phyloP scores from a whole-genome alignment of 1,139 yeast genomes.

The Candida dubliniensis region DNA sequence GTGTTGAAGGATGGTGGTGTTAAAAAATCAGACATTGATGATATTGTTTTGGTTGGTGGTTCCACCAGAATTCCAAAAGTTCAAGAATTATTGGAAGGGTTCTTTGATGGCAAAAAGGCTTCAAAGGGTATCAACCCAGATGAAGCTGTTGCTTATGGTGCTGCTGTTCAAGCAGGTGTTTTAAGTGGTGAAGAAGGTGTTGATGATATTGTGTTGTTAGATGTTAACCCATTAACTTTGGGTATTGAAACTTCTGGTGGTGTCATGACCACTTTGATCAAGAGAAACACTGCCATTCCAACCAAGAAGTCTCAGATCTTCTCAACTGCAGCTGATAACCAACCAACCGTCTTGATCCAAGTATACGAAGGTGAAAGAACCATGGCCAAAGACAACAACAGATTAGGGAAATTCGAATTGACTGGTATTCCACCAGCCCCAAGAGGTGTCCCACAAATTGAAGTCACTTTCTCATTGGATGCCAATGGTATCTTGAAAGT shows the following conservation, averaged over 20 bases:
- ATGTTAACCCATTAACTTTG: slow-evolving; percentile 49
- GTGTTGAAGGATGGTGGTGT: slow-evolving; percentile 88
- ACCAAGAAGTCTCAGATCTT: slow-evolving; percentile 50
- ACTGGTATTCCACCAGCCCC: slow-evolving; percentile 52
- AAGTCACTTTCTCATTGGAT: slow-evolving; percentile 47
- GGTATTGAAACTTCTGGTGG: slow-evolving; percentile 54
- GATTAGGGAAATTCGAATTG: slow-evolving; percentile 48
- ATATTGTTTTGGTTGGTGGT: slow-evolving; percentile 94
- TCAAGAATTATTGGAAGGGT: slow-evolving; percentile 82
- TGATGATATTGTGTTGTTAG: slow-evolving; percentile 49
- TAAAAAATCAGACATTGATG: slow-evolving; percentile 80
- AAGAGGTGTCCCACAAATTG: slow-evolving; percentile 52
- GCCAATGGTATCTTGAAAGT: slow-evolving; percentile 52
- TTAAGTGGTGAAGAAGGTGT: slow-evolving; percentile 70
- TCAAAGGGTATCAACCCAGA: slow-evolving; percentile 96
- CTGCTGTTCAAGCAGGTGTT: slow-evolving; percentile 86
- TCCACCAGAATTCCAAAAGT: slow-evolving; percentile 98
- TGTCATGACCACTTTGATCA: slow-evolving; percentile 49
- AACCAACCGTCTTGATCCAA: slow-evolving; percentile 49
- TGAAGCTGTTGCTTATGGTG: slow-evolving; percentile 59
- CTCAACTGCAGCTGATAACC: slow-evolving; percentile 51
- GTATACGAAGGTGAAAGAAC: slow-evolving; percentile 52
- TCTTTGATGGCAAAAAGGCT: slow-evolving; percentile 90
- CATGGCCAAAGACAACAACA: slow-evolving; percentile 46
- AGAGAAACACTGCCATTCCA: slow-evolving; percentile 50